Evolutionary conservation across 768 basidiomycete genomes (phyloP).

Genomic region (Boletus sp.): DNA sequence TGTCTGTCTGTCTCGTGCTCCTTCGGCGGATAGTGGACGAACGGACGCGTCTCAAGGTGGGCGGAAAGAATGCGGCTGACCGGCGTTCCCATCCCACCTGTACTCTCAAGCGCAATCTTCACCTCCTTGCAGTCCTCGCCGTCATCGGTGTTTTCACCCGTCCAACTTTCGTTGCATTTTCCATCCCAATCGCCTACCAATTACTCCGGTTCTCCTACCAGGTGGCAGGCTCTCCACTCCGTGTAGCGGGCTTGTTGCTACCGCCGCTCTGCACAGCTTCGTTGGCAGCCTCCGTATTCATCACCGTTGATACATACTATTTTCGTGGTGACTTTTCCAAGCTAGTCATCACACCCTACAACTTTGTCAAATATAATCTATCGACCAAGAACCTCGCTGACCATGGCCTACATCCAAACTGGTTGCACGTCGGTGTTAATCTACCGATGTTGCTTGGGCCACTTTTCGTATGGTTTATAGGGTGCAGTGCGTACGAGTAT

Average conservation of each 20-base stretch:
- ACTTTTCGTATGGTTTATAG: constrained; percentile 24
- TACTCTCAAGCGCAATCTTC: constrained; percentile 16
- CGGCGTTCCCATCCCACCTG: neutral
- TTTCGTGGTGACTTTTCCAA: constrained; percentile 24
- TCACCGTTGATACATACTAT: constrained; percentile 33
- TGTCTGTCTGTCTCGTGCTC: constrained; percentile 30
- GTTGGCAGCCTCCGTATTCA: constrained; percentile 12
- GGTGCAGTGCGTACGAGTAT: constrained; percentile 8
- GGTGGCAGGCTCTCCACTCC: constrained; percentile 8
- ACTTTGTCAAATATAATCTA: constrained; percentile 39
- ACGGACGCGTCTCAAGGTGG: neutral
- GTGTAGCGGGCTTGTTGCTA: constrained; percentile 8
- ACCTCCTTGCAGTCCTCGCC: constrained; percentile 25
- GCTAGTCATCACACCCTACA: constrained; percentile 34
- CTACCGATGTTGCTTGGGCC: constrained; percentile 39
- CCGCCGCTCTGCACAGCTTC: constrained; percentile 22
- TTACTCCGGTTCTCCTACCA: constrained; percentile 15
- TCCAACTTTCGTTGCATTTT: constrained; percentile 35
- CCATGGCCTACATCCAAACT: constrained; percentile 40
- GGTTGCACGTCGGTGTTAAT: constrained; percentile 39
- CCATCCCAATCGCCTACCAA: constrained; percentile 31
- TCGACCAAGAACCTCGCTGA: constrained; percentile 34
- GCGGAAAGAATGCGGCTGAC: neutral
- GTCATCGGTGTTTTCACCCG: constrained; percentile 34
- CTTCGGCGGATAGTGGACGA: constrained; percentile 18